These are phyloP conservation scores for Neoboletus brunneissimus DNA, from an alignment of 768 basidiomycete species.

Conservation along the genomic window DNA sequence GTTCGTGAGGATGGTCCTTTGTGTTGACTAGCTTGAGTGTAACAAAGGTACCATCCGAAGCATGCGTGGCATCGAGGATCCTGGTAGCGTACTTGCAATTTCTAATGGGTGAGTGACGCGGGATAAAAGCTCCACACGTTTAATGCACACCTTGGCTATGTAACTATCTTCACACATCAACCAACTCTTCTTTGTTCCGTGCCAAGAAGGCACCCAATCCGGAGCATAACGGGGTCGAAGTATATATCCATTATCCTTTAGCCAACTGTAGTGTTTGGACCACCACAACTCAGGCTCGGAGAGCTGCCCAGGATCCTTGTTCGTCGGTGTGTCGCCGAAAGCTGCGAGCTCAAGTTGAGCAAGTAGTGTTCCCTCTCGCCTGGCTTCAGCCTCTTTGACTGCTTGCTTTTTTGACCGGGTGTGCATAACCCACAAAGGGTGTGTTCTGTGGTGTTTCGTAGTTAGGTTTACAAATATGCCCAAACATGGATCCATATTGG, in stretches of 20 bases:
- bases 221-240: slow-evolving; percentile 23
- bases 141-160: slow-evolving; percentile 2
- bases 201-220: slow-evolving; percentile 23
- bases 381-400: background rate
- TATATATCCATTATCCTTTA: slow-evolving; percentile 14
- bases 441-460: no score
- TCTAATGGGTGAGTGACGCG: slow-evolving; percentile 17
- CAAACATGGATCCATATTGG: slow-evolving; percentile 5
- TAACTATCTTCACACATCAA: slow-evolving; percentile 1
- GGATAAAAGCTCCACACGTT: background rate
- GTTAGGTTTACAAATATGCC: background rate
- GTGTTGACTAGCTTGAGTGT: slow-evolving; percentile 28
- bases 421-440: background rate
- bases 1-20: slow-evolving; percentile 25
- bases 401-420: background rate
- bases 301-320: background rate
- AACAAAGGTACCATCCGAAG: slow-evolving; percentile 28
- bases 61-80: slow-evolving; percentile 31
- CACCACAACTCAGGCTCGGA: slow-evolving; percentile 13
- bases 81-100: slow-evolving; percentile 2
- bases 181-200: background rate
- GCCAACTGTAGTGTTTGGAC: slow-evolving; percentile 10
- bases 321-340: background rate
- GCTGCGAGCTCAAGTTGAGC: background rate
- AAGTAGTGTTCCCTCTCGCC: background rate